Conservation (phyloP, 2,329 filamentous ascomycete genomes). For the Phaeosphaeriaceae sp. region DNA sequence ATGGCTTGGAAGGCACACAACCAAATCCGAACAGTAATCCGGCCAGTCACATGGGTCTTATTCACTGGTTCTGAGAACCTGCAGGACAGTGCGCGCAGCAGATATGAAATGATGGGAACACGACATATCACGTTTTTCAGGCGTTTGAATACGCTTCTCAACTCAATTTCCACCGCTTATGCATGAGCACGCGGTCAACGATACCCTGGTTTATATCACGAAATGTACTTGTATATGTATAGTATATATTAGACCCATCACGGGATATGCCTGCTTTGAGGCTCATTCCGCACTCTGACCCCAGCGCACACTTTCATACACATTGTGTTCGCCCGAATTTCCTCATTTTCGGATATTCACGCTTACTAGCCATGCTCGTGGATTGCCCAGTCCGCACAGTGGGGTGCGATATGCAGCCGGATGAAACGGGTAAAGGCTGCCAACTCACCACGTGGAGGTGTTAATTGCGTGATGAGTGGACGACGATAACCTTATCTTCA, state of each 20-base stretch:
- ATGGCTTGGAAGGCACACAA: slow-evolving; percentile 50
- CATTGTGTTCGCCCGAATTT: not conserved
- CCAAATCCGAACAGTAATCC: slow-evolving; percentile 12
- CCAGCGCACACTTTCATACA: not conserved
- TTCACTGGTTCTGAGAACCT: slow-evolving; percentile 32
- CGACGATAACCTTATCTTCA: slow-evolving; percentile 36
- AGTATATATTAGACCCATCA: not conserved
- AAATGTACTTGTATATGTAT: slow-evolving; percentile 1
- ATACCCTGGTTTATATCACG: not conserved
- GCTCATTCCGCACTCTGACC: not conserved
- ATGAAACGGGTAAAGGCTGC: slow-evolving; percentile 1
- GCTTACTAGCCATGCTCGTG: not conserved
- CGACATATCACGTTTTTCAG: not conserved
- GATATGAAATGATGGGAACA: not conserved
- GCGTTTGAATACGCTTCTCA: not conserved
- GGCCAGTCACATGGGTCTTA: slow-evolving; percentile 24
- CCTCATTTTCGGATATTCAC: not conserved
- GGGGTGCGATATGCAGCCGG: slow-evolving; percentile 3
- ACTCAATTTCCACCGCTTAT: not conserved
- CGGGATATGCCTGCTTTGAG: not conserved
- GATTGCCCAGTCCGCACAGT: not conserved
- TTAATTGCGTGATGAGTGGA: slow-evolving; percentile 13
- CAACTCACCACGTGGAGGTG: slow-evolving; percentile 1
- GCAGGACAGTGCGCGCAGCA: not conserved
- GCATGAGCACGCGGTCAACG: not conserved